A percentile compares a stretch with the other conserved stretches of the same genome.
These are phyloP conservation scores for Aspergillus affinis DNA, from an alignment of 495 filamentous ascomycete genomes.

Conservation along the genomic window DNA sequence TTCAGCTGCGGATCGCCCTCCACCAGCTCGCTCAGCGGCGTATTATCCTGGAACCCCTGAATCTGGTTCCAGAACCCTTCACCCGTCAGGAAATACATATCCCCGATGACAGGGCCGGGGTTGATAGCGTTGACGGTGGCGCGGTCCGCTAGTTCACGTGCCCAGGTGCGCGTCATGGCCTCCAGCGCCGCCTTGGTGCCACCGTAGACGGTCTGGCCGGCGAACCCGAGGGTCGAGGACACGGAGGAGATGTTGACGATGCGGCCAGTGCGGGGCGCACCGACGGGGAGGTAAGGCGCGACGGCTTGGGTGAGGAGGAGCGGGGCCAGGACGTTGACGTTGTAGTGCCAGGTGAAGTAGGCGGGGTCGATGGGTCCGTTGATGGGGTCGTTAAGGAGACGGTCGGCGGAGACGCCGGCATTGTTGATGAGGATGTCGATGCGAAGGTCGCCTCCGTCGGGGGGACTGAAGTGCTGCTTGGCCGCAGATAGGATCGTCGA, in stretches of 20 bases:
- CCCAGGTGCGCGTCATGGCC: constrained; percentile 90
- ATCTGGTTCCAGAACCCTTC: constrained; percentile 55
- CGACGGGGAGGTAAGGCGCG: constrained; percentile 65
- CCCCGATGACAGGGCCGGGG: constrained; percentile 81
- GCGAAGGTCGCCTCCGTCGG: constrained; percentile 53
- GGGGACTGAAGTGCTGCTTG: constrained; percentile 51
- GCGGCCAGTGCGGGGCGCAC: constrained; percentile 63
- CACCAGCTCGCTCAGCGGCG: constrained; percentile 59
- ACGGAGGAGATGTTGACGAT: constrained; percentile 79
- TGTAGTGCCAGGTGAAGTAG: constrained; percentile 71
- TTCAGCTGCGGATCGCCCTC: constrained; percentile 42
- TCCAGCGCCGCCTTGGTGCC: constrained; percentile 89
- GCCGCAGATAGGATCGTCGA: constrained; percentile 35
- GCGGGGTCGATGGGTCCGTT: constrained; percentile 45
- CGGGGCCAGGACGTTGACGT: constrained; percentile 82
- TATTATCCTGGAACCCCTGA: constrained; percentile 62
- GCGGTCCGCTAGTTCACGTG: constrained; percentile 72
- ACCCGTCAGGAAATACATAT: constrained; percentile 65
- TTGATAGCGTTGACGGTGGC: constrained; percentile 86
- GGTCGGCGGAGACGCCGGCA: constrained; percentile 67
- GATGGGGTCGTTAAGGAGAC: constrained; percentile 55
- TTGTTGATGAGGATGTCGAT: constrained; percentile 92
- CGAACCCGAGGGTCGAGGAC: constrained; percentile 65
- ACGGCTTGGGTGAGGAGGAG: constrained; percentile 75
- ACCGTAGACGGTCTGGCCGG: constrained; percentile 74